Evolutionary conservation across 768 basidiomycete genomes (phyloP), one percentile per base, ranked within the genome.

Genomic region (Cubamyces lactineus): DNA sequence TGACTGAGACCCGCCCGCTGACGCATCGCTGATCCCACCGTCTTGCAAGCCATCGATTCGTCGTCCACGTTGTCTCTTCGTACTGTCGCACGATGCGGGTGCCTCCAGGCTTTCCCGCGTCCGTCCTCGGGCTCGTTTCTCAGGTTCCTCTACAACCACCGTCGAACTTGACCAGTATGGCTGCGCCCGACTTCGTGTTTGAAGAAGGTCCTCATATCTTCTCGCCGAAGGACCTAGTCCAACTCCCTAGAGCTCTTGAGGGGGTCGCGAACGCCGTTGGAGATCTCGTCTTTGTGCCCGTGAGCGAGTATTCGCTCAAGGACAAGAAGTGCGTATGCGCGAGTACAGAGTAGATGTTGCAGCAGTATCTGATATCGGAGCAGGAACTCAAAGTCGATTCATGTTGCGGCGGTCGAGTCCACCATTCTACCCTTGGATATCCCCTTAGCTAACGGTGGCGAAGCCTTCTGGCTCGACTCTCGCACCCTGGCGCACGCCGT

Each of bases 381-480:
- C 63, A 94, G 92, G 72, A 90, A 90, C 66, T 78, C 83, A 73
- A 92, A 88, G 70, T 85, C 83, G 11, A 78, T 92, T 57, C 81
- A 81, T 66, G 74, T 94, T 55, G 79, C 84, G 15, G 79, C 88
- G 28, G 76, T 92, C 57, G 83, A 83, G 55, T 79, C 82, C 2
- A 72, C 75, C 17, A 75, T 77, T 13, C 71, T 79, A 57, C 80
- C 85, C 0, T 70, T 87, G 41, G 77, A 86, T 62, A 78, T 90
- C 57, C 78, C 85, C 77, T 80, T 92, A 40, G 76, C 82, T 23
- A 83, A 85, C 50, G 89, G 85, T 9, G 91, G 91, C 21, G 86
- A 91, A 47, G 81, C 82, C 2, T 93, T 94, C 76, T 94, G 92
- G 92, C 79, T 94, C 13, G 82, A 86, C 53, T 75, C 80, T 1